Conservation (phyloP, 768 basidiomycete species). For the Lentinus tigrinus region DNA sequence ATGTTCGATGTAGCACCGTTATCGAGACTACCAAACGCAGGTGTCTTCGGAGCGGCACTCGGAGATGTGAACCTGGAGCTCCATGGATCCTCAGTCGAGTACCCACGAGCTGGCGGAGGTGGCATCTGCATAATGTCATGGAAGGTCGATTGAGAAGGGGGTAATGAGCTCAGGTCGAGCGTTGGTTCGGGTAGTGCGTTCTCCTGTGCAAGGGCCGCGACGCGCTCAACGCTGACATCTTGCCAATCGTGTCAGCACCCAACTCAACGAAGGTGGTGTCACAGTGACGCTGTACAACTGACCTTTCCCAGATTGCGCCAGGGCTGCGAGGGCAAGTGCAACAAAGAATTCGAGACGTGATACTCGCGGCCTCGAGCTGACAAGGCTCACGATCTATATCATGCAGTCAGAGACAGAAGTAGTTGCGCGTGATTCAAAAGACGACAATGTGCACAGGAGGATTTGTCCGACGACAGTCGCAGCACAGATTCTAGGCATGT, state of each 20-base stretch:
- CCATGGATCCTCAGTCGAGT: constrained; percentile 67
- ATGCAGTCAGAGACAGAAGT: background rate
- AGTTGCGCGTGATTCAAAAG: too few species aligned
- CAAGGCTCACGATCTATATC: constrained; percentile 82
- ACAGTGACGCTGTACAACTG: constrained; percentile 11
- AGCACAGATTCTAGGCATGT: too few species aligned
- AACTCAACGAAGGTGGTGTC: background rate
- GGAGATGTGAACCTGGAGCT: constrained; percentile 22
- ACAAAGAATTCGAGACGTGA: constrained; percentile 92
- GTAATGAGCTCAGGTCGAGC: constrained; percentile 61
- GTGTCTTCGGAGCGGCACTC: constrained; percentile 14
- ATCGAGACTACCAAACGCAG: constrained; percentile 23
- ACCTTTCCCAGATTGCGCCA: constrained; percentile 85
- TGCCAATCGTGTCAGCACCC: background rate
- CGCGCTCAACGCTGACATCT: constrained; percentile 83
- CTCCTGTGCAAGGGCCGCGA: constrained; percentile 73
- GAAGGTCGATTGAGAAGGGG: constrained; percentile 53
- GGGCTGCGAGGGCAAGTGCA: constrained; percentile 80
- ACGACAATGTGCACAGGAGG: too few species aligned
- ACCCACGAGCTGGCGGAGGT: constrained; percentile 46
- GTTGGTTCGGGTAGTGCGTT: constrained; percentile 76
- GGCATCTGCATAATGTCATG: constrained; percentile 29
- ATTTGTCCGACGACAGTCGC: too few species aligned
- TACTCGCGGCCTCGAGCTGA: constrained; percentile 76
- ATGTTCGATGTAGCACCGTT: constrained; percentile 59